Base-by-base conservation (phyloP, 306 rosid species). In the Castanea crenata region DNA sequence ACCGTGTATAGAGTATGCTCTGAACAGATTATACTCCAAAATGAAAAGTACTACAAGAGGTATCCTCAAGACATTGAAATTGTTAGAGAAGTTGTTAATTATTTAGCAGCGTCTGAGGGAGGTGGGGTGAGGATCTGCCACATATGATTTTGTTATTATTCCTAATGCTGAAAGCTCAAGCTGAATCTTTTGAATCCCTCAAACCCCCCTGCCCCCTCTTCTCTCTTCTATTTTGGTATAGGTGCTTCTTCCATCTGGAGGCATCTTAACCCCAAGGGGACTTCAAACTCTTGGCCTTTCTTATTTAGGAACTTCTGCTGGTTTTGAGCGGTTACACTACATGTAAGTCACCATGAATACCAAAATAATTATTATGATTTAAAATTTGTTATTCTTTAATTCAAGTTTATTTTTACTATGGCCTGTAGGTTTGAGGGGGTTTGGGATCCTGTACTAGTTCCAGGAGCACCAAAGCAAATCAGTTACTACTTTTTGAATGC, bases 201-300 rank as follows among this genome's bases (percentile, higher is more conserved):
- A 14, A 5, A 6, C 6, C 55, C n/a, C 5, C 25, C 18, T 20
- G 4, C 6, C 20, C 35, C 59, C 19, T 25, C 52, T 38, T 65
- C 63, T 77, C 29, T 44, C 38, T 78, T 52, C 52, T 89, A 71
- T 76, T 76, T 75, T 86, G 75, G 23, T 44, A 55, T 46, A 95
- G 98, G 90, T 93, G 76, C 76, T 73, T 55, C 99, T 95, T 91
- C 99, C 99, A 76, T 95, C 96, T 20, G 98, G 99, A 19, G 97
- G 99, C 73, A 77, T 89, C 77, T 86, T 95, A 82, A 93, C 98
- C 52, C 90, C 99, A 76, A 93, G 81, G 81, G 96, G 99, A 75
- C 78, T 95, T 76, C 99, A 95, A 84, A 84, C 78, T 77, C 94
- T 95, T 83, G 98, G 99, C 69, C 91, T 95, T 64, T 83, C 90